A percentile compares a stretch with the other conserved stretches of the same genome.
Conservation (phyloP, 768 basidiomycete species). For the Mycena filopes region DNA sequence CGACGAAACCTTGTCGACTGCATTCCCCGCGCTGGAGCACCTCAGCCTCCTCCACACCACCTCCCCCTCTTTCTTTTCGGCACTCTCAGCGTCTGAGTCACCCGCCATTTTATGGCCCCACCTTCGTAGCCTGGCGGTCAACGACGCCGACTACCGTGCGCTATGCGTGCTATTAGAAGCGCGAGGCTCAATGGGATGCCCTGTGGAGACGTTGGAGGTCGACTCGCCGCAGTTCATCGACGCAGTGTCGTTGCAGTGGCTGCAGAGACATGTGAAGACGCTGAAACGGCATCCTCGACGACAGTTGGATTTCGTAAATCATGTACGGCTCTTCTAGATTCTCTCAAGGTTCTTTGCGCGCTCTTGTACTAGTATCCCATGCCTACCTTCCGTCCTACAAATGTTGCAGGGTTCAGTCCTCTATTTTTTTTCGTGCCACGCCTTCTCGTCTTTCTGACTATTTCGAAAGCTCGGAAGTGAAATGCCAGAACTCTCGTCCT, state of each 20-base stretch:
- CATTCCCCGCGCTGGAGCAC: conserved; percentile 9
- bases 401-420: no score
- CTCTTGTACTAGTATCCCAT: no score
- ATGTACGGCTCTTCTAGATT: no score
- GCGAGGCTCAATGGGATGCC: background rate
- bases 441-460: no score
- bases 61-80: background rate
- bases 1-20: background rate
- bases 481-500: no score
- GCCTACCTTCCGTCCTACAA: no score
- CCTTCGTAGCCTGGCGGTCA: conserved; percentile 2
- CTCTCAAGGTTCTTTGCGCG: no score
- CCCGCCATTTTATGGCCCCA: conserved; percentile 1
- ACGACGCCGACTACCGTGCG: conserved; percentile 5
- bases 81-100: background rate
- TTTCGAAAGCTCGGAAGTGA: no score
- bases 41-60: conserved; percentile 6
- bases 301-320: no score
- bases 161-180: conserved; percentile 6
- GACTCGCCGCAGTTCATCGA: conserved; percentile 10
- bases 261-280: conserved; percentile 8
- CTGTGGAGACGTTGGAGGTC: conserved; percentile 9
- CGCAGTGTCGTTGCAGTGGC: conserved; percentile 6
- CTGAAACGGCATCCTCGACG: conserved; percentile 14
- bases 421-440: no score